Conservation (phyloP, 768 basidiomycete genomes). For the Sarcodon aspratus region DNA sequence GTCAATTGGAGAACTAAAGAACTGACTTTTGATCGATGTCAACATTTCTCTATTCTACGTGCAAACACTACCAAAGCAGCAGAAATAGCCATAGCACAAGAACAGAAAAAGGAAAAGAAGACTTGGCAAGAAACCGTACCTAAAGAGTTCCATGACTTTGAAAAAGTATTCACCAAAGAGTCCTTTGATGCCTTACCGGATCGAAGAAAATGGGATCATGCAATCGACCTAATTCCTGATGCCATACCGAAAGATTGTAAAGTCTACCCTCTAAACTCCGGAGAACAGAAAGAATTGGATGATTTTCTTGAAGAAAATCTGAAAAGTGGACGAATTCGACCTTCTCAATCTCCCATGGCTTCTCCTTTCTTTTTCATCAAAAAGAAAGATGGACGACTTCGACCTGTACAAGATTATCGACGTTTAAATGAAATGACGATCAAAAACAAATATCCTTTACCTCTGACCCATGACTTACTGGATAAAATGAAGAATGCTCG, state of each 20-base stretch:
- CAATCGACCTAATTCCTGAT: conserved; percentile 7
- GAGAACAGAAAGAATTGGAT: conserved; percentile 4
- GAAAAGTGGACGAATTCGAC: conserved; percentile 9
- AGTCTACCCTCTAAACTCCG: conserved; percentile 3
- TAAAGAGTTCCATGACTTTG: conserved; percentile 9
- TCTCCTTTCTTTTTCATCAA: conserved; percentile 16
- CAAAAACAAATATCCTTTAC: conserved; percentile 17
- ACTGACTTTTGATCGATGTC: conserved; percentile 4
- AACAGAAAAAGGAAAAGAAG: not conserved
- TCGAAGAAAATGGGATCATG: conserved; percentile 6
- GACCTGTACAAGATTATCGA: conserved; percentile 16
- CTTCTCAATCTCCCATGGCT: conserved; percentile 11
- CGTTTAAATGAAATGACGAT: conserved; percentile 14
- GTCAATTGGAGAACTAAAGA: conserved; percentile 9
- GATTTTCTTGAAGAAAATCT: conserved; percentile 10
- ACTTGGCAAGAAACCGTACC: conserved; percentile 6
- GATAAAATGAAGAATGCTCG: conserved; percentile 9
- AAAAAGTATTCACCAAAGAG: conserved; percentile 13
- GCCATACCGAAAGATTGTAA: conserved; percentile 2
- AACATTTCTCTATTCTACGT: not conserved
- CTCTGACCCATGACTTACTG: conserved; percentile 13
- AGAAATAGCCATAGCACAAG: conserved; percentile 5
- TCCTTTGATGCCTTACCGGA: conserved; percentile 5
- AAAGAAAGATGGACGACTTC: conserved; percentile 17
- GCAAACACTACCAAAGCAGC: not conserved